phyloP scores from a whole-genome alignment of 805 yeast species.

The Wickerhamiella cacticola region DNA sequence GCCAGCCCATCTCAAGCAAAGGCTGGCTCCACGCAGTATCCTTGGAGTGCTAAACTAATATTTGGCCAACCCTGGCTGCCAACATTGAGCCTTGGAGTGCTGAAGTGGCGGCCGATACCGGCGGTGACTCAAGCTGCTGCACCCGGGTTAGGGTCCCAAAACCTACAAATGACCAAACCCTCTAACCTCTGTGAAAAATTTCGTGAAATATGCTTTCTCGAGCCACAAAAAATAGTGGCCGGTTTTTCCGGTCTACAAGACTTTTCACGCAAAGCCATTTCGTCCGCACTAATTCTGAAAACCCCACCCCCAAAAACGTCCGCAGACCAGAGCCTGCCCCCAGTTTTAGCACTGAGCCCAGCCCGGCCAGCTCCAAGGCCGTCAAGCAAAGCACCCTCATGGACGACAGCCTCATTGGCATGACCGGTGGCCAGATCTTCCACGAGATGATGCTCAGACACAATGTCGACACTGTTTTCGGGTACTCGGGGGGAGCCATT shows the following conservation, averaged over 20 bases:
- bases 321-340: constrained; percentile 30
- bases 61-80: too few species aligned
- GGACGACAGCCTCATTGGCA: constrained; percentile 75
- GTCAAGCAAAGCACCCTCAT: constrained; percentile 19
- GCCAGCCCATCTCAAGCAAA: too few species aligned
- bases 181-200: background rate
- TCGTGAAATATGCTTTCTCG: background rate
- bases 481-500: constrained; percentile 98
- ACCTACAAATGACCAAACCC: too few species aligned
- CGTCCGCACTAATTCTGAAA: background rate
- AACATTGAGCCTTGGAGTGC: too few species aligned
- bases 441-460: constrained; percentile 98
- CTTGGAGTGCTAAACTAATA: too few species aligned
- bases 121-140: too few species aligned
- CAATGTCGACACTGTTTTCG: constrained; percentile 89
- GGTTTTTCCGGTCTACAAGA: background rate
- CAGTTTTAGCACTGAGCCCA: constrained; percentile 25
- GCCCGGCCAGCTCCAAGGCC: constrained; percentile 9
- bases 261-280: background rate
- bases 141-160: background rate
- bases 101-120: too few species aligned
- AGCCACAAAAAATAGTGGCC: constrained; percentile 1
- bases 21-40: too few species aligned
- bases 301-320: constrained; percentile 11
- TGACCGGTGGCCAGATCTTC: constrained; percentile 97